Conservation (phyloP, 495 filamentous ascomycete species). For the Cetradonia linearis region DNA sequence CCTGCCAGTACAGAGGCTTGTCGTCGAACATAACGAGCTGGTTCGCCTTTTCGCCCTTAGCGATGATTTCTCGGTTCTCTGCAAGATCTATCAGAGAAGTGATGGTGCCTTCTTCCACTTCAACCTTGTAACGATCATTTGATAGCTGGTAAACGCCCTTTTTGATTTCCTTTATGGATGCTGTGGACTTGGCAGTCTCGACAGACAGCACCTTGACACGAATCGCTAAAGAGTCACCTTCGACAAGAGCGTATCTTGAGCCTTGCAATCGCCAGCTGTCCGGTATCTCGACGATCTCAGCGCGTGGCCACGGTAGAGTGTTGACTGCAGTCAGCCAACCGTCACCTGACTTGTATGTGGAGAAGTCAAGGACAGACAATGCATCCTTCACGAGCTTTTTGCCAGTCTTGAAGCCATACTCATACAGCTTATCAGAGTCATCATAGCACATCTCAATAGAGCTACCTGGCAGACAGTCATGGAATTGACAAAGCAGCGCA, state of each 20-base stretch:
- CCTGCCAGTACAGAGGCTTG: conserved; percentile 97
- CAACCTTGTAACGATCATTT: conserved; percentile 62
- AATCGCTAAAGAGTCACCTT: conserved; percentile 38
- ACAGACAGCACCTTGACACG: conserved; percentile 39
- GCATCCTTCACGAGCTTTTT: conserved; percentile 59
- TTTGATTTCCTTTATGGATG: conserved; percentile 53
- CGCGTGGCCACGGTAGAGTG: conserved; percentile 73
- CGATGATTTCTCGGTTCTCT: conserved; percentile 63
- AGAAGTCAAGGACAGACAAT: conserved; percentile 53
- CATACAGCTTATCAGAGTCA: conserved; percentile 83
- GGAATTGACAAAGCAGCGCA: conserved; percentile 82
- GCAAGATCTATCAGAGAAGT: conserved; percentile 69
- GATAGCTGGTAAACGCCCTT: conserved; percentile 66
- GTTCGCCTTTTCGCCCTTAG: conserved; percentile 70
- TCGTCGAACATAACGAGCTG: conserved; percentile 95
- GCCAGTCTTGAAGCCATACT: conserved; percentile 67
- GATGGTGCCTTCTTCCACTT: conserved; percentile 63
- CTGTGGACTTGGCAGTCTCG: conserved; percentile 34
- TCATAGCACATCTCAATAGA: conserved; percentile 95
- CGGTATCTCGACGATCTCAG: conserved; percentile 57
- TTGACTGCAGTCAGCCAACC: conserved; percentile 49
- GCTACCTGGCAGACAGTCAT: conserved; percentile 93
- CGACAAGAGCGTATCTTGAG: conserved; percentile 39
- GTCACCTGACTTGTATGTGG: conserved; percentile 24
- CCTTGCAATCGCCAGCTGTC: conserved; percentile 24